A percentile compares a stretch with the other conserved stretches of the same genome.
These are phyloP conservation scores for Colletotrichum tamarilloi DNA, from an alignment of 2,329 filamentous ascomycete species.

Conservation along the genomic window DNA sequence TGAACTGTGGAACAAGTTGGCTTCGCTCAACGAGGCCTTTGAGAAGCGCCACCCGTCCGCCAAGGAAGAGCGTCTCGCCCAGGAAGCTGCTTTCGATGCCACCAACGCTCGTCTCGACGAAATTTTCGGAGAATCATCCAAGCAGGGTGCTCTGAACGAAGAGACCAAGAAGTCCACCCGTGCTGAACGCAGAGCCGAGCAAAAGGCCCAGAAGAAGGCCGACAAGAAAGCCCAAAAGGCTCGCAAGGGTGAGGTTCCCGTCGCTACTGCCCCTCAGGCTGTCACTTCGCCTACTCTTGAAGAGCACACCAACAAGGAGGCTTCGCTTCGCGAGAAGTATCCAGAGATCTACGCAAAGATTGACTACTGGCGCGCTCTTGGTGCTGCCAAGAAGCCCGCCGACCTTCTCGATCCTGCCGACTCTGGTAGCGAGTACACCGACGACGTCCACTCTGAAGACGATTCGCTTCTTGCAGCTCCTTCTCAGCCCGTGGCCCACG, in stretches of 20 bases:
- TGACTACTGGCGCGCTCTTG: conserved; percentile 14
- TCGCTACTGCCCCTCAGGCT: background rate
- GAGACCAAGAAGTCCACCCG: background rate
- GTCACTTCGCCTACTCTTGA: background rate
- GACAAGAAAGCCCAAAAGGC: conserved; percentile 22
- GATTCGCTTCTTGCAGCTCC: background rate
- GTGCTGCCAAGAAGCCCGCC: background rate
- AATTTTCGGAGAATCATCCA: background rate
- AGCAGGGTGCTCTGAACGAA: background rate
- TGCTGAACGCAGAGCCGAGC: conserved; percentile 19
- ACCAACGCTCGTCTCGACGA: background rate
- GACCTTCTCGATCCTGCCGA: background rate
- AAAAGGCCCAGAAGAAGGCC: conserved; percentile 28
- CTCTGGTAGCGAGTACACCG: background rate
- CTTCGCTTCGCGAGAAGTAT: conserved; percentile 16
- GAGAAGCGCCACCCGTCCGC: conserved; percentile 22
- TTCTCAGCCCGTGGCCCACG: too few species aligned
- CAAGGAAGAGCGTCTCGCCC: conserved; percentile 20
- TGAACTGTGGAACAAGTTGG: conserved; percentile 25
- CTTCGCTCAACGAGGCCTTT: background rate
- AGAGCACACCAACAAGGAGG: background rate
- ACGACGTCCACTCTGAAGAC: background rate
- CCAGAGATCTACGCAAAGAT: conserved; percentile 25
- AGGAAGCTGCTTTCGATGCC: background rate
- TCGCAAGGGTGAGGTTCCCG: background rate